These are phyloP conservation scores for Ophiocordyceps camponoti-saundersi DNA, from an alignment of 2,329 filamentous ascomycete genomes.

Conservation along the genomic window DNA sequence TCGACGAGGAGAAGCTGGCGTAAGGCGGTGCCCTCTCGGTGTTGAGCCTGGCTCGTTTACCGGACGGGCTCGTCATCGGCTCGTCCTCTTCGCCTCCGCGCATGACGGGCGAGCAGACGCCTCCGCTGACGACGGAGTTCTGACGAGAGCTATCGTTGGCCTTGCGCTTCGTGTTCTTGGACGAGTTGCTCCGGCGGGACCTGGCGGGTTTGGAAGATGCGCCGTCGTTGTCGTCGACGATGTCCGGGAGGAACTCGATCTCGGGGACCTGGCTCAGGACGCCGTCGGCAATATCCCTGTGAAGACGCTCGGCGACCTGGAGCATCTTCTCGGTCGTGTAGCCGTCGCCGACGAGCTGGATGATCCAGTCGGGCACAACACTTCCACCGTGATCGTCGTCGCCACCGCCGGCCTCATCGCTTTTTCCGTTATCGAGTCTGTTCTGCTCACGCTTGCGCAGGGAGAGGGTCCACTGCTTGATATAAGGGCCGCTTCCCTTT, in stretches of 20 bases:
- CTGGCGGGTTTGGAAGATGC: slow-evolving; percentile 8
- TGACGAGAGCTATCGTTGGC: slow-evolving; percentile 4
- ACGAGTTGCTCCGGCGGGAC: slow-evolving; percentile 5
- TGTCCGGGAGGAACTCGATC: slow-evolving; percentile 41
- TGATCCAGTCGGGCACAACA: slow-evolving; percentile 31
- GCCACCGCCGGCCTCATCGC: slow-evolving; percentile 15
- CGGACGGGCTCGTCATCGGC: slow-evolving; percentile 5
- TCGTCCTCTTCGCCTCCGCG: slow-evolving; percentile 2
- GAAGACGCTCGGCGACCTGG: slow-evolving; percentile 27
- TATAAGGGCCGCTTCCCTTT: slow-evolving; percentile 12
- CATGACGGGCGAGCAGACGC: slow-evolving; percentile 1
- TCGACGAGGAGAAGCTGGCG: not conserved
- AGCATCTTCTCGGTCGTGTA: slow-evolving; percentile 30
- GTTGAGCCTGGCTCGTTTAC: slow-evolving; percentile 9
- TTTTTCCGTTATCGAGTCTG: slow-evolving; percentile 24
- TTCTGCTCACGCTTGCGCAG: slow-evolving; percentile 48
- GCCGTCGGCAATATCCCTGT: slow-evolving; percentile 24
- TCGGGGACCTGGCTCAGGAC: slow-evolving; percentile 32
- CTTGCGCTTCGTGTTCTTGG: slow-evolving; percentile 10
- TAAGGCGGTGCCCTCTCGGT: not conserved
- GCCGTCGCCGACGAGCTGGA: slow-evolving; percentile 24
- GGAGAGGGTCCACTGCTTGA: slow-evolving; percentile 38
- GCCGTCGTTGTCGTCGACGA: slow-evolving; percentile 19
- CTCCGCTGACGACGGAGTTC: not conserved
- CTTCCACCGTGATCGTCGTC: slow-evolving; percentile 14